Percentiles rank a stretch among this genome's conserved stretches.
Evolutionary conservation across 2,329 filamentous ascomycete genomes (phyloP).

Genomic region (Exophiala xenobiotica): DNA sequence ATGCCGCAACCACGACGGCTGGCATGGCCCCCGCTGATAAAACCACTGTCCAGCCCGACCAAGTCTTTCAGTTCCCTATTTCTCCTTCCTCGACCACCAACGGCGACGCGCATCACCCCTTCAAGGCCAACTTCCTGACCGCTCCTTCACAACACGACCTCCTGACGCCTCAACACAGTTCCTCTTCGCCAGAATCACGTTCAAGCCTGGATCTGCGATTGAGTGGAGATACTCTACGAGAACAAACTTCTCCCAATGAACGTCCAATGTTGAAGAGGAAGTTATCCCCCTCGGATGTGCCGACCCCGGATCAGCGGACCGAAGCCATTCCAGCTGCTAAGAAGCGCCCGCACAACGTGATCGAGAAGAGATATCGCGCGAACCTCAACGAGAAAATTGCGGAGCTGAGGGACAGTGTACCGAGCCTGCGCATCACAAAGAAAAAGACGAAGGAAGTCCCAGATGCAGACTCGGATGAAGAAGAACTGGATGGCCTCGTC

Average conservation of each 20-base stretch:
- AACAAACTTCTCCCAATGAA: conserved; percentile 14
- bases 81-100: conserved; percentile 30
- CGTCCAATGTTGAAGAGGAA: conserved; percentile 63
- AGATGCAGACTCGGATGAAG: conserved; percentile 72
- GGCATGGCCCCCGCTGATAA: conserved; percentile 1
- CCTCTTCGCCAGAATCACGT: conserved; percentile 28
- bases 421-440: conserved; percentile 80
- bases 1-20: conserved; percentile 18
- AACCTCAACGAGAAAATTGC: conserved; percentile 98
- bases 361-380: conserved; percentile 93
- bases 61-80: conserved; percentile 21
- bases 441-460: conserved; percentile 56
- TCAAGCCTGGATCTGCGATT: conserved; percentile 28
- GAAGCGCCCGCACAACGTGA: conserved; percentile 97
- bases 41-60: conserved; percentile 10
- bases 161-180: conserved; percentile 31
- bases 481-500: conserved; percentile 77
- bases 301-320: conserved; percentile 62
- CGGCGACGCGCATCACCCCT: conserved; percentile 22
- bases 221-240: conserved; percentile 30
- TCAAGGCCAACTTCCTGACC: conserved; percentile 27
- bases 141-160: conserved; percentile 27
- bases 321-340: conserved; percentile 59
- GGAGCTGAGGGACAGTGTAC: conserved; percentile 85
- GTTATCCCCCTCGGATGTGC: conserved; percentile 57